Percentiles rank a stretch among this genome's conserved stretches.
phyloP scores from a whole-genome alignment of 1,284 basidiomycete species.

The Fomes fomentarius region DNA sequence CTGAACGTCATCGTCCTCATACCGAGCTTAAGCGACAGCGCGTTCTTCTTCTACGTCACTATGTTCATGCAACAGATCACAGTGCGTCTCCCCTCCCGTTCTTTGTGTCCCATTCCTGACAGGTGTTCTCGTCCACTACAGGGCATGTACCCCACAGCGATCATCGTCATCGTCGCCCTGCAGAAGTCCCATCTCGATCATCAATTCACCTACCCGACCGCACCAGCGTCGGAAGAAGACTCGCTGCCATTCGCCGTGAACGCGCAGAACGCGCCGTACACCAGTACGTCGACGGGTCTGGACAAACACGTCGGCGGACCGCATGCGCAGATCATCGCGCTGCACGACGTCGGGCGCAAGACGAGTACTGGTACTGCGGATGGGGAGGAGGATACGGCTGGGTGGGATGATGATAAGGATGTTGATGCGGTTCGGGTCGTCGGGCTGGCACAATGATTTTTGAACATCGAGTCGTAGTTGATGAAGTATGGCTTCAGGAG shows the following conservation, averaged over 20 bases:
- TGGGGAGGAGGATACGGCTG: too few species aligned
- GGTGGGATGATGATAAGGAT: too few species aligned
- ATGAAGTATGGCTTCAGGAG: too few species aligned
- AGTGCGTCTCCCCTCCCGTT: background rate
- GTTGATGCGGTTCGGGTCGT: too few species aligned
- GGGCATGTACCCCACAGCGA: slow-evolving; percentile 15
- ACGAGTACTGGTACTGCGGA: too few species aligned
- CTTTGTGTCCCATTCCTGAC: background rate
- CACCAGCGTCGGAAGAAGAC: background rate
- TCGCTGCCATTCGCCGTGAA: background rate
- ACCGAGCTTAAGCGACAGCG: slow-evolving; percentile 5
- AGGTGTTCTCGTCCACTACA: background rate
- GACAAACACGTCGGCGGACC: too few species aligned
- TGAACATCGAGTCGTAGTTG: too few species aligned
- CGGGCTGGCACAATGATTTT: too few species aligned
- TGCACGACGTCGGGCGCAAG: too few species aligned
- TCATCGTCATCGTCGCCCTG: slow-evolving; percentile 15
- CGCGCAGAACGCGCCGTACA: background rate
- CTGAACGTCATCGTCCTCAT: slow-evolving; percentile 14
- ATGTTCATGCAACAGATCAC: slow-evolving; percentile 13
- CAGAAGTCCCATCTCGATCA: slow-evolving; percentile 17
- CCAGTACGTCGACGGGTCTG: too few species aligned
- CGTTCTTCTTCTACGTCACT: slow-evolving; percentile 10
- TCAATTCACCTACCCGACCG: slow-evolving; percentile 10
- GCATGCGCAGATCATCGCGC: too few species aligned